Conservation (phyloP, 495 filamentous ascomycete species). For the Rhizodiscina lignyota region DNA sequence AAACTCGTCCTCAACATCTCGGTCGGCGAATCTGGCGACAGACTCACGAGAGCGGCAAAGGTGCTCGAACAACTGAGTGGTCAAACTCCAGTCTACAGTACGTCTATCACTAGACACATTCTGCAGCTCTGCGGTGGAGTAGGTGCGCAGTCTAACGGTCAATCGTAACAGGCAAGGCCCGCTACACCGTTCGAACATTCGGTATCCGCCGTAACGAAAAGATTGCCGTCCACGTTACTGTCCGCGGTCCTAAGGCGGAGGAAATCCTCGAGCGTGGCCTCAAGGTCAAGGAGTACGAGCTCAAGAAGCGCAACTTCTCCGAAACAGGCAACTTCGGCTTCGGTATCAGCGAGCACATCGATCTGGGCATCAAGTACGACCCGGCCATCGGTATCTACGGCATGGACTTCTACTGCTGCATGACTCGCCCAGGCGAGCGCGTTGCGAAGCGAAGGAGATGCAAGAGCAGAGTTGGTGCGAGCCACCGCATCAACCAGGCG, state of each 20-base stretch:
- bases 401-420: slow-evolving; percentile 99
- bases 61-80: slow-evolving; percentile 98
- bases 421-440: slow-evolving; percentile 96
- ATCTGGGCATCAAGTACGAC: slow-evolving; percentile 99
- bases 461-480: slow-evolving; percentile 69
- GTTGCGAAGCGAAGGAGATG: slow-evolving; percentile 84
- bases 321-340: slow-evolving; percentile 99
- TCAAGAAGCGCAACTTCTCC: slow-evolving; percentile 97
- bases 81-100: slow-evolving; percentile 99
- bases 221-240: slow-evolving; percentile 98
- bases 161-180: slow-evolving; percentile 65
- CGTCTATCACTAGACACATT: slow-evolving; percentile 14
- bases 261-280: slow-evolving; percentile 99
- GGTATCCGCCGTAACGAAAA: slow-evolving; percentile 99
- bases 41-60: slow-evolving; percentile 98
- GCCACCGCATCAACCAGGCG: slow-evolving; percentile 77
- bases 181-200: slow-evolving; percentile 99
- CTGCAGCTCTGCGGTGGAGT: too few species aligned
- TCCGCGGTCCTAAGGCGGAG: slow-evolving; percentile 99
- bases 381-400: slow-evolving; percentile 99
- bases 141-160: too few species aligned
- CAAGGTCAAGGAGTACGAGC: slow-evolving; percentile 99
- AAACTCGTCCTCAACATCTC: slow-evolving; percentile 99
- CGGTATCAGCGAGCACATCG: slow-evolving; percentile 99
- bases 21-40: slow-evolving; percentile 99